phyloP scores from a whole-genome alignment of 345 rosid genomes.

The Acer yangbiense region DNA sequence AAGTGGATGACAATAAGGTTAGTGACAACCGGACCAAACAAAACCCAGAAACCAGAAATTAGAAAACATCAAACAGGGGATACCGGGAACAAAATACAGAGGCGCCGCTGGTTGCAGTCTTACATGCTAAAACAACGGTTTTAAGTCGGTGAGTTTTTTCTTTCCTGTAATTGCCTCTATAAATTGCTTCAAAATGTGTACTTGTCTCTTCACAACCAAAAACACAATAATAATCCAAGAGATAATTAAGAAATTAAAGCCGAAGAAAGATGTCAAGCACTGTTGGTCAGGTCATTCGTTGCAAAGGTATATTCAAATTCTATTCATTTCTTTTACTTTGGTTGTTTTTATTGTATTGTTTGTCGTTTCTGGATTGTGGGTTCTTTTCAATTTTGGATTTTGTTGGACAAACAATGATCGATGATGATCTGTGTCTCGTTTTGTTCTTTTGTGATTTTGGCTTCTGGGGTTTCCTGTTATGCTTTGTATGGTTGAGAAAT shows the following conservation, averaged over 20 bases:
- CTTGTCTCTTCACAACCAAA: slow-evolving; percentile 11
- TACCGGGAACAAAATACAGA: neutral
- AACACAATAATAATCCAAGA: neutral
- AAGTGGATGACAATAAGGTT: no score
- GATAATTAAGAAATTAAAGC: neutral
- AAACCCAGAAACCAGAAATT: neutral
- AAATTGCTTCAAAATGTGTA: neutral
- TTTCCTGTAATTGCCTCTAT: neutral
- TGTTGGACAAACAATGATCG: neutral
- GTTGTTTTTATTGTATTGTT: no score
- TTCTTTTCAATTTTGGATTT: neutral
- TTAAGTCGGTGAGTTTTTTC: neutral
- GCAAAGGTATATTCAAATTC: slow-evolving; percentile 31
- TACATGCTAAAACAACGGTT: neutral
- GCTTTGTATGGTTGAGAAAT: no score
- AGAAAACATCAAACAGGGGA: neutral
- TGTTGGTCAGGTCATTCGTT: slow-evolving; percentile 38
- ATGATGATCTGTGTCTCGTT: neutral
- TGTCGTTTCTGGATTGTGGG: neutral
- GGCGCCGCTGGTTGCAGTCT: neutral
- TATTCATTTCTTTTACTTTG: neutral
- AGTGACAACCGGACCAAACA: no score
- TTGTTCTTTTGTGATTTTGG: no score
- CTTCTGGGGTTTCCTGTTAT: no score
- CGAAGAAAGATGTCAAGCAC: slow-evolving; percentile 28